Conservation (phyloP, 176 grass and related monocot genomes). For the Chrysopogon serrulatus region DNA sequence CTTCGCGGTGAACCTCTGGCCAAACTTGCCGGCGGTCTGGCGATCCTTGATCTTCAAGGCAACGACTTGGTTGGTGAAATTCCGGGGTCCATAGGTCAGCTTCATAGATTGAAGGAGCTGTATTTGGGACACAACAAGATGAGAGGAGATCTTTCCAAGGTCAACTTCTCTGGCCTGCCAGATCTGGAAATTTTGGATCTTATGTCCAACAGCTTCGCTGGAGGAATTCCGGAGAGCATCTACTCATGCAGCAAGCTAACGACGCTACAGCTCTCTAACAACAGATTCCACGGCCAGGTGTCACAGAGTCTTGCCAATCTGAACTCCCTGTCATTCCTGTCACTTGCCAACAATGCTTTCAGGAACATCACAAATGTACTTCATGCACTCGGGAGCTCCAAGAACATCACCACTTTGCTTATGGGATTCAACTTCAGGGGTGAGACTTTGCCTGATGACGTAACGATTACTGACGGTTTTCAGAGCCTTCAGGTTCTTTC, state of each 20-base stretch:
- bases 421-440: background rate
- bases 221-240: background rate
- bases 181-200: too few relatives aligned
- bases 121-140: too few relatives aligned
- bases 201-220: too few relatives aligned
- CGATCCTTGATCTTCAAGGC: too few relatives aligned
- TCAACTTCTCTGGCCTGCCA: too few relatives aligned
- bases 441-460: background rate
- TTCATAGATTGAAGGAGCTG: too few relatives aligned
- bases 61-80: too few relatives aligned
- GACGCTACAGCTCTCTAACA: background rate
- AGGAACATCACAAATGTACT: background rate
- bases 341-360: background rate
- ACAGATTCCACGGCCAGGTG: background rate
- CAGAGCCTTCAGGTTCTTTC: background rate
- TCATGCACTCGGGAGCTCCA: background rate
- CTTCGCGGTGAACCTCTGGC: too few relatives aligned
- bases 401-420: background rate
- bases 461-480: background rate
- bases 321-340: background rate
- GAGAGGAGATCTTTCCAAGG: too few relatives aligned
- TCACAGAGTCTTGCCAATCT: background rate
- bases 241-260: slow-evolving; percentile 4
- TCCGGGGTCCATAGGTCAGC: too few relatives aligned
- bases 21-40: too few relatives aligned